phyloP scores from a whole-genome alignment of 179 eudicot genomes.

The Nepenthes alata region DNA sequence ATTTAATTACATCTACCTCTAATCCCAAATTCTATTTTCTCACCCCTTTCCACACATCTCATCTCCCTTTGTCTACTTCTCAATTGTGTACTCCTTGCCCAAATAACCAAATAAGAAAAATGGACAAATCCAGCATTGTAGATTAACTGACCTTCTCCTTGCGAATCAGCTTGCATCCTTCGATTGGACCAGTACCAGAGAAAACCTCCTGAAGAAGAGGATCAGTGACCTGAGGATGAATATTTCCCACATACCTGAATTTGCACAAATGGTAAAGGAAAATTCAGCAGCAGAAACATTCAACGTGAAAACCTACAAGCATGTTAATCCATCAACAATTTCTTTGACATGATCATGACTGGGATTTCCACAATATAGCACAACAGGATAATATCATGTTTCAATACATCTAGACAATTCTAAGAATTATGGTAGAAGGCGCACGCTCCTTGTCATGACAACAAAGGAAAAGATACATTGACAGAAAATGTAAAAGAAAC shows the following conservation, averaged over 20 bases:
- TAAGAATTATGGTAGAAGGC: not conserved
- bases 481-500: not conserved
- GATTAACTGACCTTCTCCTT: slow-evolving; percentile 62
- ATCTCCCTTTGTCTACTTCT: too few relatives aligned
- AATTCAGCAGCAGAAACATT: not conserved
- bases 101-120: slow-evolving; percentile 1
- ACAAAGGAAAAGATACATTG: not conserved
- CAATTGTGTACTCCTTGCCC: not conserved
- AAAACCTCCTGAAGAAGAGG: slow-evolving; percentile 89
- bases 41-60: too few relatives aligned
- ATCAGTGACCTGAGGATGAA: slow-evolving; percentile 83
- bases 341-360: too few relatives aligned
- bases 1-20: too few relatives aligned
- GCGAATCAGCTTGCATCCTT: slow-evolving; percentile 83
- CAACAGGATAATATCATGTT: too few relatives aligned
- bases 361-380: too few relatives aligned
- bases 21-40: too few relatives aligned
- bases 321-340: not conserved
- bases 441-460: not conserved
- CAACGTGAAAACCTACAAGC: not conserved
- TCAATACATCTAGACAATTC: too few relatives aligned
- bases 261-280: not conserved
- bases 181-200: slow-evolving; percentile 74
- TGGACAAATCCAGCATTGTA: not conserved
- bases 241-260: slow-evolving; percentile 88